phyloP scores from a whole-genome alignment of 2,329 filamentous ascomycete genomes.

The Cladobotryum mycophilum region DNA sequence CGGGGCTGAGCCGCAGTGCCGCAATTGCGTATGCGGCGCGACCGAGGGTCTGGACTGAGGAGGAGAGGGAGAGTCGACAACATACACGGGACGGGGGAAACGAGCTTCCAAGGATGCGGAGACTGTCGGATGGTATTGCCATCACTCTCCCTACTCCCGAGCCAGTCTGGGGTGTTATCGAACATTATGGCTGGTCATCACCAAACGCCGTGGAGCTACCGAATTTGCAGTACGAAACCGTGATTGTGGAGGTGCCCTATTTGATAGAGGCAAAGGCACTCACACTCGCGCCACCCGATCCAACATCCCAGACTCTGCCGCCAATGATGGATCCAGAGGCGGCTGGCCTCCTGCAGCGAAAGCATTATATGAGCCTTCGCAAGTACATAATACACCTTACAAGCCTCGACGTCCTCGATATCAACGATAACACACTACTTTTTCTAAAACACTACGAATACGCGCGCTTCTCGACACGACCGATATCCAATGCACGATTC shows the following conservation, averaged over 20 bases:
- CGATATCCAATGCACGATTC: constrained; percentile 66
- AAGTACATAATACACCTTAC: constrained; percentile 71
- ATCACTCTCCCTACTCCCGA: constrained; percentile 44
- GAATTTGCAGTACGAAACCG: constrained; percentile 74
- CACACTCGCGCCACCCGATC: constrained; percentile 64
- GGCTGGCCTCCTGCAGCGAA: constrained; percentile 65
- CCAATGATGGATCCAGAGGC: constrained; percentile 58
- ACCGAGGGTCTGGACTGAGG: constrained; percentile 22
- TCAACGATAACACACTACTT: constrained; percentile 39
- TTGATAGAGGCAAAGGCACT: constrained; percentile 89
- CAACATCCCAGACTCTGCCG: constrained; percentile 30
- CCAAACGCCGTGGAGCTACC: constrained; percentile 69
- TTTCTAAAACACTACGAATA: constrained; percentile 78
- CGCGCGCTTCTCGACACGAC: constrained; percentile 70
- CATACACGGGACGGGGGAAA: constrained; percentile 7
- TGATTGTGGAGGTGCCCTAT: constrained; percentile 78
- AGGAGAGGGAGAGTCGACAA: constrained; percentile 13
- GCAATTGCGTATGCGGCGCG: constrained; percentile 65
- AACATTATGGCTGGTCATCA: constrained; percentile 84
- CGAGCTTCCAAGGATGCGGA: constrained; percentile 28
- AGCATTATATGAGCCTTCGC: constrained; percentile 65
- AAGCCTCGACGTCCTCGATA: constrained; percentile 54
- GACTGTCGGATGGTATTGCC: constrained; percentile 32
- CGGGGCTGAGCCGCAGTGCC: constrained; percentile 69
- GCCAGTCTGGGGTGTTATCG: constrained; percentile 73